Percentiles rank a stretch among this genome's conserved stretches.
Conservation (phyloP, 495 filamentous ascomycete genomes). For the Penicillium odoratum region DNA sequence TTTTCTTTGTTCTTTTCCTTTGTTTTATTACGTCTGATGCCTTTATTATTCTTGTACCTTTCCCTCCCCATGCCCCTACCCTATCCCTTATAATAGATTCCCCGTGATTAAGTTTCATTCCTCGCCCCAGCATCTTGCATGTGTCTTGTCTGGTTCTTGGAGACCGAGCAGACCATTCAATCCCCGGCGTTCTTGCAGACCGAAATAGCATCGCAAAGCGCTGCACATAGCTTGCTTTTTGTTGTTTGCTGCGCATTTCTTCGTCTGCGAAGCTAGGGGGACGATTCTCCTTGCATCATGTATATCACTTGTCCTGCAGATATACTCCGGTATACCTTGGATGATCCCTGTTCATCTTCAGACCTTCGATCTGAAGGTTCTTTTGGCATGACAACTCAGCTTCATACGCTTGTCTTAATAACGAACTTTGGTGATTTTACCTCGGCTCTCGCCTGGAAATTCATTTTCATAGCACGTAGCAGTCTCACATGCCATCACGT, state of each 20-base stretch:
- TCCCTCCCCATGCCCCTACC: slow-evolving; percentile 19
- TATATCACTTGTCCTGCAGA: slow-evolving; percentile 24
- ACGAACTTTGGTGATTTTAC: slow-evolving; percentile 20
- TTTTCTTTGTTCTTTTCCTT: slow-evolving; percentile 29
- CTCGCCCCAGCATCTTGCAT: slow-evolving; percentile 29
- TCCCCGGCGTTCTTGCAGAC: slow-evolving; percentile 25
- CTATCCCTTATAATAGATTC: slow-evolving; percentile 18
- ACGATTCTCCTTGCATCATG: slow-evolving; percentile 28
- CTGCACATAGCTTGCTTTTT: slow-evolving; percentile 32
- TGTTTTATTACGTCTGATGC: slow-evolving; percentile 29
- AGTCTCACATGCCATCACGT: slow-evolving; percentile 23
- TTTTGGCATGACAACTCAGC: slow-evolving; percentile 12
- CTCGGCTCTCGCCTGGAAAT: neutral
- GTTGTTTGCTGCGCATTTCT: slow-evolving; percentile 20
- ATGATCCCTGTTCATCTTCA: slow-evolving; percentile 8
- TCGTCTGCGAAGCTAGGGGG: slow-evolving; percentile 25
- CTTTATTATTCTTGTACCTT: slow-evolving; percentile 20
- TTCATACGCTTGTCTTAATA: slow-evolving; percentile 26
- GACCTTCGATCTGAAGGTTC: slow-evolving; percentile 10
- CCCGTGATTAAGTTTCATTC: slow-evolving; percentile 13
- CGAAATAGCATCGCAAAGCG: slow-evolving; percentile 20
- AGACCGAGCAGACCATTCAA: slow-evolving; percentile 12
- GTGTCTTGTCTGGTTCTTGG: slow-evolving; percentile 13
- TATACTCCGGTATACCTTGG: slow-evolving; percentile 12
- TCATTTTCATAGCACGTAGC: neutral